A percentile compares a stretch with the other conserved stretches of the same genome.
Evolutionary conservation across 768 basidiomycete genomes (phyloP).

Genomic region (Suillus cothurnatus): DNA sequence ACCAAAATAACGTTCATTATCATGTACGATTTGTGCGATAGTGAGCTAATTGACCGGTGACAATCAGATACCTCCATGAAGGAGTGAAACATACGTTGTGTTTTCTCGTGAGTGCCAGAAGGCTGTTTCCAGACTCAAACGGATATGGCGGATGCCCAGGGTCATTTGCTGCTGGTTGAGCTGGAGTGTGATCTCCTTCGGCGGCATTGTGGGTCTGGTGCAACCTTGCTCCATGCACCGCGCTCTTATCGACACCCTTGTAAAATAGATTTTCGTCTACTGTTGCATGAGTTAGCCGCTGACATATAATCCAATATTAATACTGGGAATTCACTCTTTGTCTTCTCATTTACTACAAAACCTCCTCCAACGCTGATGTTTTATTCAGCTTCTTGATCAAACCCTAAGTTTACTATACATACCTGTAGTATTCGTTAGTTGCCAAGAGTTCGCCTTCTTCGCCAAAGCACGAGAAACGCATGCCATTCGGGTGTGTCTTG

Average conservation of each 20-base stretch:
- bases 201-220: constrained; percentile 60
- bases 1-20: constrained; percentile 86
- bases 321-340: constrained; percentile 57
- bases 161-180: constrained; percentile 22
- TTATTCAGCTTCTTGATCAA: not conserved
- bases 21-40: constrained; percentile 91
- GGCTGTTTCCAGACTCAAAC: constrained; percentile 74
- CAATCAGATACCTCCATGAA: not conserved
- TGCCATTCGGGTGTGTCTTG: constrained; percentile 89
- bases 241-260: constrained; percentile 83
- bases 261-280: constrained; percentile 96
- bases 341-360: constrained; percentile 94
- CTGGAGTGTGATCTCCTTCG: constrained; percentile 18
- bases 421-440: constrained; percentile 93
- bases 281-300: constrained; percentile 25
- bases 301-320: not conserved
- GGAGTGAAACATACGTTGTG: constrained; percentile 66
- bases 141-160: constrained; percentile 77
- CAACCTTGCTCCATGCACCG: constrained; percentile 78
- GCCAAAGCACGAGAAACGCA: constrained; percentile 87
- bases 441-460: constrained; percentile 84
- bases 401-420: not conserved
- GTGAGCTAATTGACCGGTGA: constrained; percentile 60
- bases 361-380: constrained; percentile 78
- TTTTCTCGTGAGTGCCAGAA: constrained; percentile 73